phyloP scores from a whole-genome alignment of 257 asterid genomes.

The Gardenia jasminoides region DNA sequence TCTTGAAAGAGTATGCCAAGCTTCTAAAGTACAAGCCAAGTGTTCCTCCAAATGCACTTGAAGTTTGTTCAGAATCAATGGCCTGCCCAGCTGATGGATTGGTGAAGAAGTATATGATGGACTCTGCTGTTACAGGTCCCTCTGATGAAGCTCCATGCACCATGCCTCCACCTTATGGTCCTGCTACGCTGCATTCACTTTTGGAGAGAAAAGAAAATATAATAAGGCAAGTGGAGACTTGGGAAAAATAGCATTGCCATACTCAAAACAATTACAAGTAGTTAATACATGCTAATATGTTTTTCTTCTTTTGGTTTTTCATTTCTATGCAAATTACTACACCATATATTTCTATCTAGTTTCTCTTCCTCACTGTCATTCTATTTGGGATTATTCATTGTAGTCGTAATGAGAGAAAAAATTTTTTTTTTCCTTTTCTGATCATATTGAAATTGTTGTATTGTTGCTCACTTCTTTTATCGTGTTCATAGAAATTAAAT shows the following conservation, averaged over 20 bases:
- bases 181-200: constrained; percentile 46
- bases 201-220: constrained; percentile 29
- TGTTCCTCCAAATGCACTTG: constrained; percentile 47
- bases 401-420: no score
- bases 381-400: no score
- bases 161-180: constrained; percentile 62
- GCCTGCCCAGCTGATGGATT: constrained; percentile 53
- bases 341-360: no score
- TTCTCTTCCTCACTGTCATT: no score
- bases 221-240: constrained; percentile 46
- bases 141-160: constrained; percentile 40
- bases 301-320: no score
- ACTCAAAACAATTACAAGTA: background rate
- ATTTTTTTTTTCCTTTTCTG: no score
- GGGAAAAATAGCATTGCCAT: background rate
- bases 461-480: no score
- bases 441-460: no score
- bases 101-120: constrained; percentile 52
- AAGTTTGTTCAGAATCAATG: constrained; percentile 68
- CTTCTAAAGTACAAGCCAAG: constrained; percentile 70
- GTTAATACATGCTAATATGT: background rate
- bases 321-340: no score
- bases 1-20: constrained; percentile 60
- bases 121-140: constrained; percentile 52
- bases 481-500: no score